Conservation (phyloP, 164 flowering plant species). For the Vitis riparia region DNA sequence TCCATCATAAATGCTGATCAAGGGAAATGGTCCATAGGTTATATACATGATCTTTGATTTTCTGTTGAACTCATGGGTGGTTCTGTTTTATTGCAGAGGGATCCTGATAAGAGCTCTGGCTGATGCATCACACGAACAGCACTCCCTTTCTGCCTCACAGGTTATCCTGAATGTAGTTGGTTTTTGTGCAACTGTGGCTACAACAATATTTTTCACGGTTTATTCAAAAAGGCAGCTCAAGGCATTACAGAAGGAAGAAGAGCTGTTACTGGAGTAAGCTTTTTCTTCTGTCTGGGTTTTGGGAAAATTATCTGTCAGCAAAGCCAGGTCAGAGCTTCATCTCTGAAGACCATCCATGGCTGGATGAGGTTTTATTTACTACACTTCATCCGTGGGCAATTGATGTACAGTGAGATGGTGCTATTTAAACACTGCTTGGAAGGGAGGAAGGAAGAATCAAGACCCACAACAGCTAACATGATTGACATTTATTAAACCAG, state of each 20-base stretch:
- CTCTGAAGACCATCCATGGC: background rate
- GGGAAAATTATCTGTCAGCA: background rate
- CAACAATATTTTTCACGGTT: conserved; percentile 59
- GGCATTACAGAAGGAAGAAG: conserved; percentile 57
- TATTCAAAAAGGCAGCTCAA: conserved; percentile 73
- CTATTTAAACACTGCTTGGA: background rate
- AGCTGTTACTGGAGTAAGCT: conserved; percentile 33
- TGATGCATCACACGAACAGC: conserved; percentile 62
- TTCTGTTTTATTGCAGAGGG: conserved; percentile 53
- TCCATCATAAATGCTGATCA: background rate
- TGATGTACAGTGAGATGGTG: background rate
- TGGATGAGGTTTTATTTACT: conserved; percentile 22
- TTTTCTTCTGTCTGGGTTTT: background rate
- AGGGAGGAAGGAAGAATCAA: background rate
- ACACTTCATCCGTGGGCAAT: conserved; percentile 10
- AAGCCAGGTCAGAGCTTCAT: conserved; percentile 10
- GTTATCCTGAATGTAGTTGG: conserved; percentile 61
- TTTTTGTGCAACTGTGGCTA: conserved; percentile 48
- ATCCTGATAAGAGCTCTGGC: conserved; percentile 72
- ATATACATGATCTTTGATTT: background rate
- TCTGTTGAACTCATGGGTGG: background rate
- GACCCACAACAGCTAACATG: conserved; percentile 8
- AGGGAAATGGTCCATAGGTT: too few relatives aligned
- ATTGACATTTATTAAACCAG: background rate
- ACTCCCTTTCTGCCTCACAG: conserved; percentile 54